Conservation (phyloP, 495 filamentous ascomycete genomes). For the Mytilinidion resinicola region DNA sequence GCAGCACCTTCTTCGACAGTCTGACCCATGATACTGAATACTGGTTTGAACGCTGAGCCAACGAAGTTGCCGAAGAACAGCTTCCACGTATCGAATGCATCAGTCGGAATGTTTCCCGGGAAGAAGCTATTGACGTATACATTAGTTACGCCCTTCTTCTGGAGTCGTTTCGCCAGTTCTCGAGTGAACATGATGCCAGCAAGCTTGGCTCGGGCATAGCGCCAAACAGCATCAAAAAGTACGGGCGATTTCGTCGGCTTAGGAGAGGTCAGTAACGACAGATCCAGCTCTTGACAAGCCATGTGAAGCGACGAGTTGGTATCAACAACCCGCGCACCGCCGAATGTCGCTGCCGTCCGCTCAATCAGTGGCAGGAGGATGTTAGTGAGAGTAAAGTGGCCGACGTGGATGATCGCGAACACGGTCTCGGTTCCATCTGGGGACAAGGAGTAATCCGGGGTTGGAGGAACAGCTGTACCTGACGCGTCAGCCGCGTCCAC, state of each 20-base stretch:
- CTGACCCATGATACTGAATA: constrained; percentile 31
- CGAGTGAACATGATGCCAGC: constrained; percentile 42
- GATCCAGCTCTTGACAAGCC: constrained; percentile 24
- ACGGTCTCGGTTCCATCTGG: constrained; percentile 46
- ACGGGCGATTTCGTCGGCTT: constrained; percentile 19
- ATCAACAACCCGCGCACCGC: constrained; percentile 53
- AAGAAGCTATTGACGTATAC: constrained; percentile 39
- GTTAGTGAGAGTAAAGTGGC: constrained; percentile 53
- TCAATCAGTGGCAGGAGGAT: constrained; percentile 55
- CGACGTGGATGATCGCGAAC: constrained; percentile 57
- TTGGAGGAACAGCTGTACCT: constrained; percentile 30
- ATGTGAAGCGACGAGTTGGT: constrained; percentile 45
- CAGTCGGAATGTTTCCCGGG: constrained; percentile 41
- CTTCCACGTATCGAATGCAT: constrained; percentile 36
- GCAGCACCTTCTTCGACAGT: constrained; percentile 36
- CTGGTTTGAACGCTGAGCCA: constrained; percentile 14
- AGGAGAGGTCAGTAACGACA: constrained; percentile 30
- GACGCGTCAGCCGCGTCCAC: constrained; percentile 42
- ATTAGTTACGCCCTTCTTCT: constrained; percentile 16
- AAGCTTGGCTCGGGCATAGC: constrained; percentile 42
- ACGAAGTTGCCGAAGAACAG: constrained; percentile 27
- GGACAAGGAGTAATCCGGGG: constrained; percentile 26
- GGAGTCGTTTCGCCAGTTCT: constrained; percentile 32
- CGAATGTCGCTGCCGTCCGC: constrained; percentile 44
- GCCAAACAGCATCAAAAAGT: constrained; percentile 27